Percentiles rank a stretch among this genome's conserved stretches.
Conservation (phyloP, 2,329 filamentous ascomycete species). For the Claviceps sp. region DNA sequence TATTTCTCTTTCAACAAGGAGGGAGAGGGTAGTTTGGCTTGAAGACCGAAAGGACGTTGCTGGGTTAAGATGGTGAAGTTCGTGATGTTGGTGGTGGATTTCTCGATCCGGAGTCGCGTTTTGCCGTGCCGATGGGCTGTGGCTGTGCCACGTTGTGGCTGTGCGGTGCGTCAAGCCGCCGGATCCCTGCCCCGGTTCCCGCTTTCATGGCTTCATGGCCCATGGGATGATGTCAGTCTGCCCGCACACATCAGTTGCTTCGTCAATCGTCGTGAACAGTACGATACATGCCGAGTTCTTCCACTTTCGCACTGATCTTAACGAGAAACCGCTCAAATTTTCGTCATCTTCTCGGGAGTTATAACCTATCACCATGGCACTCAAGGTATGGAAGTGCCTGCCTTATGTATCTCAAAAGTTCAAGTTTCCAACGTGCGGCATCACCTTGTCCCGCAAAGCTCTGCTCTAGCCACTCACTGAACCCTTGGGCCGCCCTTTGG, state of each 20-base stretch:
- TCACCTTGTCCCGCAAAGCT: no score
- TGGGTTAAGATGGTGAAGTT: no score
- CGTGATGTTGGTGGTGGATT: not conserved
- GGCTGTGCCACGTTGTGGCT: not conserved
- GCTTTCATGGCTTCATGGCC: not conserved
- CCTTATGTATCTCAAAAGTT: not conserved
- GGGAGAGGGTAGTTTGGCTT: not conserved
- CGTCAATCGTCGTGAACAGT: not conserved
- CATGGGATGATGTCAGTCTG: not conserved
- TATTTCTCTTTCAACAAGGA: not conserved
- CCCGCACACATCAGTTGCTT: not conserved
- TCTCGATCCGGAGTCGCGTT: slow-evolving; percentile 21
- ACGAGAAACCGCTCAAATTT: not conserved
- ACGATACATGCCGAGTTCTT: not conserved
- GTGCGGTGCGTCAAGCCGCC: no score
- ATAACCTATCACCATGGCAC: not conserved
- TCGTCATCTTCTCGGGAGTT: no score
- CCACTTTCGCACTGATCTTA: not conserved
- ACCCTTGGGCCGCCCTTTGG: no score
- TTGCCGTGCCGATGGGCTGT: slow-evolving; percentile 19
- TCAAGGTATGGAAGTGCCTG: not conserved
- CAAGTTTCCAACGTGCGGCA: no score
- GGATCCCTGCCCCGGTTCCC: no score
- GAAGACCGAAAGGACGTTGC: not conserved
- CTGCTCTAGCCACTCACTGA: no score